These are phyloP conservation scores for Solanum pennellii DNA, from an alignment of 257 asterid species.

Conservation along the genomic window DNA sequence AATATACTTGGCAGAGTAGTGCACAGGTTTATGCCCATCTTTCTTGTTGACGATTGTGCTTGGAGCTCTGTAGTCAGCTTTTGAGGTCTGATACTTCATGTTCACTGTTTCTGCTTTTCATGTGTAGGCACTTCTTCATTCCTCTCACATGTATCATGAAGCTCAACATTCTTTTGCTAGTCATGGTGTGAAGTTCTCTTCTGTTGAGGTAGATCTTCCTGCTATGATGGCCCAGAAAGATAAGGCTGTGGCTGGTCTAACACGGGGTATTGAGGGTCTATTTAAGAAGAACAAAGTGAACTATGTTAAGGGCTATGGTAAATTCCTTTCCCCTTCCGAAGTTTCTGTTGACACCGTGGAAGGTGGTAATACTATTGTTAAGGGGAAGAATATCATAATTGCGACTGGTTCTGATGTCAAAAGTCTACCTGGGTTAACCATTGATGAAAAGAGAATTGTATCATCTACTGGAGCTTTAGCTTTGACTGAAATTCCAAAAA, in stretches of 20 bases:
- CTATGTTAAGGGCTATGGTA: conserved; percentile 91
- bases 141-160: conserved; percentile 97
- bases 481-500: conserved; percentile 72
- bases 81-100: neutral
- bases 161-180: conserved; percentile 76
- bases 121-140: conserved; percentile 69
- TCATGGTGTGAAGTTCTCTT: conserved; percentile 82
- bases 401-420: conserved; percentile 93
- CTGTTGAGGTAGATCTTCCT: conserved; percentile 87
- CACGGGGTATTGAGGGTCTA: conserved; percentile 94
- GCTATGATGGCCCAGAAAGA: conserved; percentile 97
- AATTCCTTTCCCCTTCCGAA: conserved; percentile 80
- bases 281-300: conserved; percentile 94
- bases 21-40: neutral
- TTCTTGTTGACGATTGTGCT: neutral
- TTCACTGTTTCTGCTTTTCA: neutral
- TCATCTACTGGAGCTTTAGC: conserved; percentile 45
- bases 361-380: conserved; percentile 71
- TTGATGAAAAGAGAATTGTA: conserved; percentile 38
- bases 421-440: conserved; percentile 29
- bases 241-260: conserved; percentile 77
- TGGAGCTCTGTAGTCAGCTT: neutral
- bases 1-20: neutral
- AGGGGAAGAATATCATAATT: conserved; percentile 81
- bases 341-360: conserved; percentile 75